Base-by-base conservation (phyloP, 257 asterid genomes). In the Handroanthus guayacan region DNA sequence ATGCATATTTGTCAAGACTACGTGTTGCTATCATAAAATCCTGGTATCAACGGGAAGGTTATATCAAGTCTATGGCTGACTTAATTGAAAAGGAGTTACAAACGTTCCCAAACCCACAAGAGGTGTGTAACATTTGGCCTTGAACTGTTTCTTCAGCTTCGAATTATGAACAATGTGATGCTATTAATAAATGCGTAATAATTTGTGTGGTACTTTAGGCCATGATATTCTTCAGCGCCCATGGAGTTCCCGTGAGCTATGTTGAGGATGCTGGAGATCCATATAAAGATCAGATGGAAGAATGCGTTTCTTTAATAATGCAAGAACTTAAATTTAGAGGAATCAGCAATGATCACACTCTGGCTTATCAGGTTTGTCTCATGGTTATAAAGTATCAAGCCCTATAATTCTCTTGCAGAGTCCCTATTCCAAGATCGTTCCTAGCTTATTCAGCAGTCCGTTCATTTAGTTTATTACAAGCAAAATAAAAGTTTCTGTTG, bases 251-350 rank as follows among this genome's bases (percentile, higher is more conserved):
- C 6, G 93, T 92, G 12, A 92, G 99, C 77, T 95, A 95, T 58
- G 92, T 95, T 60, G 97, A 92, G 89, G 51, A 89, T 74, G 98
- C 97, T 2, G 99, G 99, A 6, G 99, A 95, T 80, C 99, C 98
- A 6, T 91, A 95, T 68, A 86, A 72, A 81, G 95, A 85, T 81
- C 99, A 95, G 90, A 95, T 95, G 99, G 98, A 95, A 76, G 95
- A 95, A 51, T 95, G 98, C 76, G 88, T 95, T 74, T 84, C 77
- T 79, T 84, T 92, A 72, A 95, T 95, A 78, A 92, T 95, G 99
- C 91, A 89, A 83, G 98, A 95, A 80, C 87, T 95, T 58, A 92
- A 89, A 83, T 83, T 92, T 20, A 89, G 99, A 82, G 89, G 92
- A 78, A 75, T 84, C 25, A 79, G 81, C 56, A 95, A 95, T 56